Conservation (phyloP, 768 basidiomycete genomes). For the Termitomyces titanicus region DNA sequence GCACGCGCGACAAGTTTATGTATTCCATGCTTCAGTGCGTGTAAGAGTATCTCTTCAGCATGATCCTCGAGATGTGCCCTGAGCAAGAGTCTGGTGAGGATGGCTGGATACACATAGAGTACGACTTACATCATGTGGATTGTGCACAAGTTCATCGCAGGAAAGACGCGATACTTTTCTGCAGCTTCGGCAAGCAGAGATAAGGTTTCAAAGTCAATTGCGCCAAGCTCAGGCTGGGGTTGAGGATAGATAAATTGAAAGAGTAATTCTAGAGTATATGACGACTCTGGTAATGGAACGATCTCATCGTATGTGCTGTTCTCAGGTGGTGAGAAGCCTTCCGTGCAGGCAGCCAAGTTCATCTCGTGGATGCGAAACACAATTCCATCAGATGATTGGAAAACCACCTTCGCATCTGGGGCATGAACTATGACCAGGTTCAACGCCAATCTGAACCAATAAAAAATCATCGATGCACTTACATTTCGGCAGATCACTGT, state of each 20-base stretch:
- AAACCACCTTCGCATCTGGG: conserved; percentile 7
- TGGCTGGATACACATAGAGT: background rate
- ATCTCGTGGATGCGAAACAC: conserved; percentile 7
- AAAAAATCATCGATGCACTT: background rate
- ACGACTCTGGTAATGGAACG: conserved; percentile 7
- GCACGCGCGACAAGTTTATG: background rate
- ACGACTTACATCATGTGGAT: conserved; percentile 14
- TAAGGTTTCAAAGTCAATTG: conserved; percentile 3
- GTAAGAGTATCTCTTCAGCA: conserved; percentile 3
- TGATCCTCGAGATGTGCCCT: conserved; percentile 1
- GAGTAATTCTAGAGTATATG: conserved; percentile 10
- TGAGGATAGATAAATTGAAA: conserved; percentile 15
- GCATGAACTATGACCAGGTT: background rate
- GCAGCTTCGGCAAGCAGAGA: conserved; percentile 18
- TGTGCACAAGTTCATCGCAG: conserved; percentile 19
- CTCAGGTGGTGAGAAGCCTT: conserved; percentile 6
- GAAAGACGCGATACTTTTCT: conserved; percentile 21
- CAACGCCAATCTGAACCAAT: background rate
- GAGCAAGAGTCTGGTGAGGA: background rate
- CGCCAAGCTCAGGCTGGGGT: conserved; percentile 6
- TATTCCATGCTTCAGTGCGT: conserved; percentile 2
- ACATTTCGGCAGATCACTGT: background rate
- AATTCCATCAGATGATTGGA: conserved; percentile 5
- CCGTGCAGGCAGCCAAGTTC: conserved; percentile 1
- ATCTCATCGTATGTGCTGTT: conserved; percentile 8